A percentile compares a stretch with the other conserved stretches of the same genome.
Conservation (phyloP, 2,329 filamentous ascomycete species). For the Teratosphaeria gauchensis region DNA sequence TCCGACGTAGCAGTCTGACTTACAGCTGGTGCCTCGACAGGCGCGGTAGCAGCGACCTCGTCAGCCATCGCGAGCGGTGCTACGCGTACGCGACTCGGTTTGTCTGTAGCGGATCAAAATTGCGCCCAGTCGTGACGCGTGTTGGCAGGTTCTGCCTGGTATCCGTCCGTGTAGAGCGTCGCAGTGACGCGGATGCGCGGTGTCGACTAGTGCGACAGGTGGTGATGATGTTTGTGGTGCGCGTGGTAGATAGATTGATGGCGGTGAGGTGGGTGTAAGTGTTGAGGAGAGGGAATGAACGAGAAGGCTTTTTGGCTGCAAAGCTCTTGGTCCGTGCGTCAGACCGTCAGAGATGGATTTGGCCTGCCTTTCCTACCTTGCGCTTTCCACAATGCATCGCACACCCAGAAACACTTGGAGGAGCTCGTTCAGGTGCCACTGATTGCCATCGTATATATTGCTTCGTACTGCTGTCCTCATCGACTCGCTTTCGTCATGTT, state of each 20-base stretch:
- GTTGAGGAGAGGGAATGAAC: conserved; percentile 10
- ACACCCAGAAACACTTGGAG: conserved; percentile 12
- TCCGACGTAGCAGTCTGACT: conserved; percentile 6
- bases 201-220: neutral
- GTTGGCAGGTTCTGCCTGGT: neutral
- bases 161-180: neutral
- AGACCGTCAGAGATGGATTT: neutral
- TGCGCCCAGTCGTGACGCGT: conserved; percentile 4
- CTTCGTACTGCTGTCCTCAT: neutral
- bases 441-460: conserved; percentile 19
- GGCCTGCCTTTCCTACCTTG: neutral
- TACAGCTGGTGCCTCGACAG: conserved; percentile 20
- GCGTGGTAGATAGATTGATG: conserved; percentile 15
- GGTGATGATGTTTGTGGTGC: neutral
- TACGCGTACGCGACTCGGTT: conserved; percentile 2
- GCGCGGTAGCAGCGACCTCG: conserved; percentile 15
- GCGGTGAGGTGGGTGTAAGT: conserved; percentile 8
- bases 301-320: conserved; percentile 1
- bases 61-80: conserved; percentile 21
- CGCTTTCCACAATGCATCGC: neutral
- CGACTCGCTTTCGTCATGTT: neutral
- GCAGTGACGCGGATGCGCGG: neutral
- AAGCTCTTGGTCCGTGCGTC: neutral
- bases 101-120: conserved; percentile 9
- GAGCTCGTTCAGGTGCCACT: conserved; percentile 13